Conservation (phyloP, 2,329 filamentous ascomycete species). For the Thielaviopsis ethacetica region DNA sequence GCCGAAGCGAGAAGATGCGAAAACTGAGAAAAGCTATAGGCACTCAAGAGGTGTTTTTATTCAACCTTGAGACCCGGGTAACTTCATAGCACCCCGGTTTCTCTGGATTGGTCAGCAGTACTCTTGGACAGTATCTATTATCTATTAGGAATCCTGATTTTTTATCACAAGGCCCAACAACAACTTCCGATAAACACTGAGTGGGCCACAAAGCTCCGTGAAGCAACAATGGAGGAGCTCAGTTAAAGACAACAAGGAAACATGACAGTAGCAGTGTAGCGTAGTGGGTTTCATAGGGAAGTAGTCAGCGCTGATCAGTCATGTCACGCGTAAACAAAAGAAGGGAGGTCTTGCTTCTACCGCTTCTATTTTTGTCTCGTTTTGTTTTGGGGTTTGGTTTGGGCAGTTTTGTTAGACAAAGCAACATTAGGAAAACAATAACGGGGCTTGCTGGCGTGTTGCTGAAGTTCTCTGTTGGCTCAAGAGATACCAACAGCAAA, state of each 20-base stretch:
- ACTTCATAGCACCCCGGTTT: not conserved
- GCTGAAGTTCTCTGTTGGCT: not conserved
- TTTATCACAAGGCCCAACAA: too few relatives aligned
- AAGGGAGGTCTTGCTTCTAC: not conserved
- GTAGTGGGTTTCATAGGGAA: not conserved
- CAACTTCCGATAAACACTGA: too few relatives aligned
- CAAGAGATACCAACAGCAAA: not conserved
- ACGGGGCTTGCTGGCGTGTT: not conserved
- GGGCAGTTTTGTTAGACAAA: not conserved
- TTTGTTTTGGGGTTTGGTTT: not conserved
- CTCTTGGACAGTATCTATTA: too few relatives aligned
- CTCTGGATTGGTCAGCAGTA: too few relatives aligned
- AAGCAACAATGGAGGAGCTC: not conserved
- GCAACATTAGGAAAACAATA: too few relatives aligned
- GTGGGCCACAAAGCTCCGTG: not conserved
- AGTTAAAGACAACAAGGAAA: not conserved
- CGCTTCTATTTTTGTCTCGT: not conserved
- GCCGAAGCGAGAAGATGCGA: not conserved
- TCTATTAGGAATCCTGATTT: too few relatives aligned
- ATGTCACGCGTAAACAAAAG: not conserved
- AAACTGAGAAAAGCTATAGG: not conserved
- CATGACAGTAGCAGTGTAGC: not conserved
- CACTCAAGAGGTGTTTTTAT: not conserved
- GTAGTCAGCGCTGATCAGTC: not conserved
- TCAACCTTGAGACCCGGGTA: not conserved